Evolutionary conservation across 2,329 filamentous ascomycete species (phyloP).

Genomic region (Triangularia verruculosa): DNA sequence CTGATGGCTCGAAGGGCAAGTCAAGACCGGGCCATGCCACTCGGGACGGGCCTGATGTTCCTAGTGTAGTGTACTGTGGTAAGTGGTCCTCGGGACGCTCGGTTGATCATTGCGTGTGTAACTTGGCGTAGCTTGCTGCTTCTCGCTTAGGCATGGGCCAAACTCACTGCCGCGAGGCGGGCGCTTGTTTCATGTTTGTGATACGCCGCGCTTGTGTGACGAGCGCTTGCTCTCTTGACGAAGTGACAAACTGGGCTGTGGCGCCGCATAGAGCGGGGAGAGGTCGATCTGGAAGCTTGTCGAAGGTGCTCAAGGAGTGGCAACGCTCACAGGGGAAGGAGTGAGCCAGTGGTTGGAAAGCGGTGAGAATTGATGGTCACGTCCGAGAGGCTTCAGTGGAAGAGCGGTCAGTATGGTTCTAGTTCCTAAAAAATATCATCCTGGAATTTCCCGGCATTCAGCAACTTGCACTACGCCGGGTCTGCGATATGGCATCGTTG

Average conservation of each 20-base stretch:
- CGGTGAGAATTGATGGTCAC: not conserved
- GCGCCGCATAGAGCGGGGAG: not conserved
- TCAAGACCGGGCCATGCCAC: not conserved
- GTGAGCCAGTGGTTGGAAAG: not conserved
- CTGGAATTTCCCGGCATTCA: no score
- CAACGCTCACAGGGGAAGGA: no score
- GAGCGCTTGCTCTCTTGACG: not conserved
- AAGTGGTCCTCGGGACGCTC: not conserved
- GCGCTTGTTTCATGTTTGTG: constrained; percentile 10
- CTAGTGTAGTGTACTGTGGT: not conserved
- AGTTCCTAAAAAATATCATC: no score
- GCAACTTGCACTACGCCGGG: not conserved
- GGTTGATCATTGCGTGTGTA: not conserved
- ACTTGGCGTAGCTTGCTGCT: not conserved
- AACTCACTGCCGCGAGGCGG: constrained; percentile 3
- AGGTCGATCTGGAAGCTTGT: not conserved
- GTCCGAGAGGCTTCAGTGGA: no score
- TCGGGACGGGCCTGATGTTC: not conserved
- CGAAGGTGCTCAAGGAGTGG: not conserved
- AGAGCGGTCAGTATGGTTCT: no score
- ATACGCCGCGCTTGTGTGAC: constrained; percentile 9
- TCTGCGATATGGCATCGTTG: no score
- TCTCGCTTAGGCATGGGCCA: not conserved
- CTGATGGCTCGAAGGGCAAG: constrained; percentile 7
- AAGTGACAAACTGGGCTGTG: not conserved